phyloP scores from a whole-genome alignment of 257 asterid species.

The Nemophila menziesii region DNA sequence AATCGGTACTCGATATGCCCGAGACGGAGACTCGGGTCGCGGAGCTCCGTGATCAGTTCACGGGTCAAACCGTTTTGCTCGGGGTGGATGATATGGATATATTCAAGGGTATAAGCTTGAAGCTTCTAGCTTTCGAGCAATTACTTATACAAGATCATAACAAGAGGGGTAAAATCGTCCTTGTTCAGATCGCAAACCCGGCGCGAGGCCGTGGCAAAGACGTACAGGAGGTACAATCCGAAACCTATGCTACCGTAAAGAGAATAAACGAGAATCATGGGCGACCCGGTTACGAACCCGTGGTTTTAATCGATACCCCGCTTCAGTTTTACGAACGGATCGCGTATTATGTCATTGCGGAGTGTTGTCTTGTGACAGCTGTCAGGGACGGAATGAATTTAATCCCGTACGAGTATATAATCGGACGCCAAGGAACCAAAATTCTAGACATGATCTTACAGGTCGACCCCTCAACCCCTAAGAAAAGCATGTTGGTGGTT shows the following conservation, averaged over 20 bases:
- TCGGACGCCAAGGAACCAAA: slow-evolving; percentile 64
- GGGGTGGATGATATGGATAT: slow-evolving; percentile 90
- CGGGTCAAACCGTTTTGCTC: slow-evolving; percentile 47
- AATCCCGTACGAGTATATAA: slow-evolving; percentile 72
- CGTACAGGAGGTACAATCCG: slow-evolving; percentile 57
- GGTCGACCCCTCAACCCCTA: slow-evolving; percentile 36
- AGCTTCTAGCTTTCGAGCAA: slow-evolving; percentile 70
- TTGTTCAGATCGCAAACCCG: slow-evolving; percentile 76
- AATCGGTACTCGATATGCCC: slow-evolving; percentile 46
- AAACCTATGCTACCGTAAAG: slow-evolving; percentile 52
- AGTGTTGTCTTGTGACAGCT: slow-evolving; percentile 83
- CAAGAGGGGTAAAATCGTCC: slow-evolving; percentile 50
- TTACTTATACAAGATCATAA: slow-evolving; percentile 52
- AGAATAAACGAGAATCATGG: slow-evolving; percentile 52
- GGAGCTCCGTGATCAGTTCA: slow-evolving; percentile 37
- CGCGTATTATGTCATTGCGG: slow-evolving; percentile 57
- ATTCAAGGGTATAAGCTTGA: slow-evolving; percentile 74
- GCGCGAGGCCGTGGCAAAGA: slow-evolving; percentile 90
- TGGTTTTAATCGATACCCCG: slow-evolving; percentile 48
- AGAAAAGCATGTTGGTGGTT: slow-evolving; percentile 74
- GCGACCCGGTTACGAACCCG: slow-evolving; percentile 56
- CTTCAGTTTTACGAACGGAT: slow-evolving; percentile 64
- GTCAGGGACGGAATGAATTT: slow-evolving; percentile 88
- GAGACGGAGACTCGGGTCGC: slow-evolving; percentile 61
- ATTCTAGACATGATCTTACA: slow-evolving; percentile 41